Conservation (phyloP, 2,329 filamentous ascomycete species). For the Trichoderma pleuroti region DNA sequence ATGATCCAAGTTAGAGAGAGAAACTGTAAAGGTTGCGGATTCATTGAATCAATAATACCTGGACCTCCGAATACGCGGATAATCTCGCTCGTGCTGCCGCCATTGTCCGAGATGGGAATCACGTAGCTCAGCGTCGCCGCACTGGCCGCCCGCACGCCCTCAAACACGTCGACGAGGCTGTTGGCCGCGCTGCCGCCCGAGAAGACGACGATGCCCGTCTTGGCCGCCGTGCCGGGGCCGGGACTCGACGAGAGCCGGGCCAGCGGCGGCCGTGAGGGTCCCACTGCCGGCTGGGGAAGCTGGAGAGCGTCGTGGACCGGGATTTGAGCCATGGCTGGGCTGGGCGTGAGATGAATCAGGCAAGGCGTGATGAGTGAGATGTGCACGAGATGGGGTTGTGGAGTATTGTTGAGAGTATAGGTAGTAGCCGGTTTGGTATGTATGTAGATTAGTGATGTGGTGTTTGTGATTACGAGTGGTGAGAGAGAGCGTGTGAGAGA, state of each 20-base stretch:
- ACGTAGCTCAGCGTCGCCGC: slow-evolving; percentile 73
- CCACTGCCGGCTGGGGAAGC: background rate
- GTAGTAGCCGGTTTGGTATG: background rate
- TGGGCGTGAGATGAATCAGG: background rate
- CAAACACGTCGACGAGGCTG: slow-evolving; percentile 87
- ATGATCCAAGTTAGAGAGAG: background rate
- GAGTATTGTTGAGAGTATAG: background rate
- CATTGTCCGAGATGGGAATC: slow-evolving; percentile 95
- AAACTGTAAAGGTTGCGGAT: background rate
- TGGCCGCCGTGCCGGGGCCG: slow-evolving; percentile 15
- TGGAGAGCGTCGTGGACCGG: slow-evolving; percentile 5
- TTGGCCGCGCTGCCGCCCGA: slow-evolving; percentile 94
- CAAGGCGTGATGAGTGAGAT: background rate
- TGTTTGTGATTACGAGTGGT: background rate
- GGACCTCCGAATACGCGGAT: slow-evolving; percentile 94
- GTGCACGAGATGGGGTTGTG: background rate
- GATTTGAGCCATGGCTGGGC: background rate
- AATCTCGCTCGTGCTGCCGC: slow-evolving; percentile 87
- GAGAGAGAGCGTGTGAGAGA: background rate
- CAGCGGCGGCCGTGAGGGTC: slow-evolving; percentile 3
- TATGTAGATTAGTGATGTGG: background rate
- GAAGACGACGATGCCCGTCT: slow-evolving; percentile 68
- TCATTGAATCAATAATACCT: slow-evolving; percentile 50
- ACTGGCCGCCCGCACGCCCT: slow-evolving; percentile 59
- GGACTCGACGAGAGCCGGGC: slow-evolving; percentile 23